A percentile compares a stretch with the other conserved stretches of the same genome.
phyloP scores from a whole-genome alignment of 1,284 basidiomycete genomes.

The Ganoderma lucidum region DNA sequence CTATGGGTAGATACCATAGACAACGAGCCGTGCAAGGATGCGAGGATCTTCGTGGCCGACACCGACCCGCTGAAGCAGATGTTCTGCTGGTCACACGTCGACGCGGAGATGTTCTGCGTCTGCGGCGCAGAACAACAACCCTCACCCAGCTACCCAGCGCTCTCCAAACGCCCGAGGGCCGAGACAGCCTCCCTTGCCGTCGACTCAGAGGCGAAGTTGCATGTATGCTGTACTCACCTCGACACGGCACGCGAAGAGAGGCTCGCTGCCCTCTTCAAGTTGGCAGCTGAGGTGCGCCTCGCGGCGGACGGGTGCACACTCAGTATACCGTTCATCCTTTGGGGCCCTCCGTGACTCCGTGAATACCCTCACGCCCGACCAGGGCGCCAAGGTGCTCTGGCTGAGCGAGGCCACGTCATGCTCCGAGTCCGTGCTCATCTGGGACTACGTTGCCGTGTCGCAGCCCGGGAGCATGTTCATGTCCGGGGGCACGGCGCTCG shows the following conservation, averaged over 20 bases:
- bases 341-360: conserved; percentile 23
- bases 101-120: conserved; percentile 63
- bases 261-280: conserved; percentile 31
- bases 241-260: conserved; percentile 35
- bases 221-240: conserved; percentile 21
- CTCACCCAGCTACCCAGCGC: conserved; percentile 54
- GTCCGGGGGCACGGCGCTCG: conserved; percentile 67
- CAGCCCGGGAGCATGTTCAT: conserved; percentile 55
- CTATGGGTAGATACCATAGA: conserved; percentile 64
- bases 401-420: conserved; percentile 71
- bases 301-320: conserved; percentile 38
- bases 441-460: conserved; percentile 64
- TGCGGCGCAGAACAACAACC: conserved; percentile 57
- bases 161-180: neutral
- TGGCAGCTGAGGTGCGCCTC: conserved; percentile 38
- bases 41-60: conserved; percentile 66
- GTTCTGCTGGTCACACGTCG: conserved; percentile 61
- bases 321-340: conserved; percentile 39
- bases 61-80: conserved; percentile 64
- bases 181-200: conserved; percentile 11
- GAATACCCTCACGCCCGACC: conserved; percentile 41
- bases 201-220: conserved; percentile 17
- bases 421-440: conserved; percentile 55
- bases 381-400: conserved; percentile 52
- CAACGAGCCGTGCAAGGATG: conserved; percentile 48